A percentile compares a stretch with the other conserved stretches of the same genome.
phyloP scores from a whole-genome alignment of 2,329 filamentous ascomycete genomes.

The Stagonosporopsis rhizophila region DNA sequence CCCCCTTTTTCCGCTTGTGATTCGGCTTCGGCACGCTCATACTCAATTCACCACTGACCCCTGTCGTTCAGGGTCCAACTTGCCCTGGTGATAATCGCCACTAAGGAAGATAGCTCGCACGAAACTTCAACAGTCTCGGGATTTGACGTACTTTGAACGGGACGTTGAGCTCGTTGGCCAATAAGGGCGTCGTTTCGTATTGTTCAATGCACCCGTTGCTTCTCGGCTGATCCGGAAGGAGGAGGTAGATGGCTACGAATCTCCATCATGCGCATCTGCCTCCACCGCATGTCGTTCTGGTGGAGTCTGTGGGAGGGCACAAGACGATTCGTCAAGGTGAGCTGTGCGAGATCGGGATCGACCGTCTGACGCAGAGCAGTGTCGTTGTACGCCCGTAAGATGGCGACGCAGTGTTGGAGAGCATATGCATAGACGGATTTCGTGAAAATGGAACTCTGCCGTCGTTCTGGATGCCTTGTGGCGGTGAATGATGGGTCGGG shows the following conservation, averaged over 20 bases:
- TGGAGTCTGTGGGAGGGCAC: neutral
- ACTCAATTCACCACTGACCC: conserved; percentile 1
- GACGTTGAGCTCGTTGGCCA: neutral
- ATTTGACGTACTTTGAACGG: neutral
- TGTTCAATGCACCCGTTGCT: neutral
- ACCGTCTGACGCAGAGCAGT: conserved; percentile 15
- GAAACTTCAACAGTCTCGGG: conserved; percentile 5
- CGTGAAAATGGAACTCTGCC: neutral
- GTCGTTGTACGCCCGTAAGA: neutral
- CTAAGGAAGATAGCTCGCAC: conserved; percentile 10
- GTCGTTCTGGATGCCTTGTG: neutral
- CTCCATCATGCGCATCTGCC: neutral
- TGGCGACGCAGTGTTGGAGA: neutral
- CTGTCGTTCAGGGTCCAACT: conserved; percentile 15
- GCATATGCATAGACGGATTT: no score
- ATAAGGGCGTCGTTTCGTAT: neutral
- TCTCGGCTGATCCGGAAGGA: conserved; percentile 7
- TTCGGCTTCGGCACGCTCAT: conserved; percentile 10
- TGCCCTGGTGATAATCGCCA: conserved; percentile 21
- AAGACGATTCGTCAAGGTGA: conserved; percentile 5
- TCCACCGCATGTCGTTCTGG: conserved; percentile 9
- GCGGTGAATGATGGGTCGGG: neutral
- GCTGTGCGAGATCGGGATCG: conserved; percentile 16
- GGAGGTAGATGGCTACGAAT: neutral
- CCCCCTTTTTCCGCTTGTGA: neutral